Conservation (phyloP, 768 basidiomycete genomes). For the Psilocybe cubensis region DNA sequence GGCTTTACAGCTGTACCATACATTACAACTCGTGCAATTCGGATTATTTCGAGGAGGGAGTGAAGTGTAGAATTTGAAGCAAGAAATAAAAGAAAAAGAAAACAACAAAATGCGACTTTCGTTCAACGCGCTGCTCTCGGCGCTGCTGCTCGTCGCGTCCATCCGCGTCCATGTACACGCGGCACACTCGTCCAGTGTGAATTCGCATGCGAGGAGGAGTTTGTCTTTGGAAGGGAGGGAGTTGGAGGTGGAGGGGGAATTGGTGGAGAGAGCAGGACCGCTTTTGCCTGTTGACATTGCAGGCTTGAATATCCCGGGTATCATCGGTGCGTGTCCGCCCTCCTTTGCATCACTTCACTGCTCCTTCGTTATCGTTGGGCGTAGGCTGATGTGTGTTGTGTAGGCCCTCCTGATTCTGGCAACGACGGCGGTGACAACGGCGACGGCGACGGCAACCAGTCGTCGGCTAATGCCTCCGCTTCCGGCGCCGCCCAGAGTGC, state of each 20-base stretch:
- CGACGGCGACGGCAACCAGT: background rate
- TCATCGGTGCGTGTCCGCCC: constrained; percentile 1
- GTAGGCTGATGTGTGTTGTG: background rate
- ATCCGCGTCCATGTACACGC: no score
- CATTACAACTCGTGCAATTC: no score
- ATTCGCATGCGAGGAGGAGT: constrained; percentile 38
- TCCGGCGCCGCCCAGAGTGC: background rate
- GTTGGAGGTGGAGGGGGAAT: constrained; percentile 10
- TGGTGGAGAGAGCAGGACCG: background rate
- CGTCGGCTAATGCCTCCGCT: background rate
- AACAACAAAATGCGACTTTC: constrained; percentile 34
- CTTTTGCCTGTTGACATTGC: background rate
- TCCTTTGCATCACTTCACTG: background rate
- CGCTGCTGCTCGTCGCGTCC: constrained; percentile 28
- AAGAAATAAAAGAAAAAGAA: constrained; percentile 13
- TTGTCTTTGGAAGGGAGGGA: constrained; percentile 21
- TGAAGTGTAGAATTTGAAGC: background rate
- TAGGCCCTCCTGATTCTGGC: background rate
- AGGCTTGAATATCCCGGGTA: background rate
- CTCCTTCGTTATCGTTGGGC: background rate
- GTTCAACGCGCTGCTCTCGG: constrained; percentile 31
- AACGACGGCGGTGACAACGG: background rate
- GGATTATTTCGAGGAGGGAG: no score
- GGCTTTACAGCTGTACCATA: constrained; percentile 24
- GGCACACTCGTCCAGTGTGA: constrained; percentile 39